phyloP scores from a whole-genome alignment of 139 green algal genomes.

The Limnomonas spitsbergensis region DNA sequence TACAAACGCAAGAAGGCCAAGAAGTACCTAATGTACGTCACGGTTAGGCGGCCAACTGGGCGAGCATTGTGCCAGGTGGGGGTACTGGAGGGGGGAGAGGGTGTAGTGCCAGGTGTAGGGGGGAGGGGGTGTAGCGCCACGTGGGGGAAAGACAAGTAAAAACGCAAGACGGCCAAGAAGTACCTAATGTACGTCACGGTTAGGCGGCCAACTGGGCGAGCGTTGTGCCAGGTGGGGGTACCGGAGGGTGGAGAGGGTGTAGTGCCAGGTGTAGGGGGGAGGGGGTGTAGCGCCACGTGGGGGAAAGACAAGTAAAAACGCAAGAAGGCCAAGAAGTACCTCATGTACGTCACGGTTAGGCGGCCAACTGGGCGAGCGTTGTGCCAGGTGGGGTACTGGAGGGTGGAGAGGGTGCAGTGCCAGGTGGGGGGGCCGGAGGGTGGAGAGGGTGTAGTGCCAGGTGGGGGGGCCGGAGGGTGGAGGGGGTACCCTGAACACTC shows the following conservation, averaged over 20 bases:
- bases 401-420: not conserved
- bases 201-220: conserved; percentile 49
- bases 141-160: conserved; percentile 92
- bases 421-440: too few relatives aligned
- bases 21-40: conserved; percentile 55
- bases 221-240: conserved; percentile 60
- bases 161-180: conserved; percentile 54
- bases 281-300: too few relatives aligned
- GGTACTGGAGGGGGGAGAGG: too few relatives aligned
- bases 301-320: conserved; percentile 85
- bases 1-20: conserved; percentile 64
- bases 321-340: conserved; percentile 60
- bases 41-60: conserved; percentile 50
- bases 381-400: conserved; percentile 58
- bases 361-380: conserved; percentile 59
- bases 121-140: too few relatives aligned
- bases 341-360: conserved; percentile 36
- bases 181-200: conserved; percentile 48
- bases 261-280: too few relatives aligned
- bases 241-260: not conserved
- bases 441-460: too few relatives aligned
- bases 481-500: too few relatives aligned
- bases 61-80: conserved; percentile 59
- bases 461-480: too few relatives aligned
- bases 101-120: not conserved